Percentiles rank a stretch among this genome's conserved stretches.
phyloP scores from a whole-genome alignment of 73 alveolate species.

The Tetrahymena malaccensis region DNA sequence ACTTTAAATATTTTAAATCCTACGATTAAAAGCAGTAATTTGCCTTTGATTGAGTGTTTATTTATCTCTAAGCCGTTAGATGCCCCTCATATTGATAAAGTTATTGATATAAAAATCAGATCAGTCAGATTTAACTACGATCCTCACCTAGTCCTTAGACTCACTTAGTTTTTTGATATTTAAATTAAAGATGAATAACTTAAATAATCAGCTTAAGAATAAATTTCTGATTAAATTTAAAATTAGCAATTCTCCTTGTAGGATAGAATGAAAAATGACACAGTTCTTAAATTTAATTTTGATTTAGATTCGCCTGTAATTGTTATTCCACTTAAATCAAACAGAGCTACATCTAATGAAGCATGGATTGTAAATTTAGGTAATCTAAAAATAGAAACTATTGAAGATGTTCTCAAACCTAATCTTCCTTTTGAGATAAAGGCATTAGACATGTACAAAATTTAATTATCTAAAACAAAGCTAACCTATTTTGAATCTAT shows the following conservation, averaged over 20 bases:
- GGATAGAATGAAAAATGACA: background rate
- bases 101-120: background rate
- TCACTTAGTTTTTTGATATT: background rate
- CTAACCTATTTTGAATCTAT: background rate
- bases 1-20: background rate
- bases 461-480: background rate
- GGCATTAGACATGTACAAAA: background rate
- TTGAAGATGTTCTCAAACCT: background rate
- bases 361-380: background rate
- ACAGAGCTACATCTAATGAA: background rate
- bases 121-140: background rate
- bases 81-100: background rate
- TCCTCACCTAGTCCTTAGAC: background rate
- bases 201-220: background rate
- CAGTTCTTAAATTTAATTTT: background rate
- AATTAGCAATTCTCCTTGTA: background rate
- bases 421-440: background rate
- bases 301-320: background rate
- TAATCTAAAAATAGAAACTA: background rate
- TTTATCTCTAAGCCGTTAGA: background rate
- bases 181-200: background rate
- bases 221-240: background rate
- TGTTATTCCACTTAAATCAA: background rate
- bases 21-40: background rate
- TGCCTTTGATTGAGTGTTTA: background rate